phyloP scores from a whole-genome alignment of 2,329 filamentous ascomycete genomes.

The Phialemonium atrogriseum region DNA sequence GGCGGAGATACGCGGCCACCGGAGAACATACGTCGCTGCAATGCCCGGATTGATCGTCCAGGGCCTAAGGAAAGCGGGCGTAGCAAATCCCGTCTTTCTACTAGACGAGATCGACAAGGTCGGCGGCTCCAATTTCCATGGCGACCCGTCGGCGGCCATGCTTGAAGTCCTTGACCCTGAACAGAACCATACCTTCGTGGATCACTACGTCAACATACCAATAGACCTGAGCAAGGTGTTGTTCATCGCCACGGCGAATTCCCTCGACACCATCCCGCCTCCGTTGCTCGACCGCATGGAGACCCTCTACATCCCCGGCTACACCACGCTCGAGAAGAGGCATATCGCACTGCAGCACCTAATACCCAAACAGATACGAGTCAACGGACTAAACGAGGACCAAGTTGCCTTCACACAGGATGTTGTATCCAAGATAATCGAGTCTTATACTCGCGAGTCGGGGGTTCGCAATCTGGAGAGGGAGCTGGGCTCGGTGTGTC shows the following conservation, averaged over 20 bases:
- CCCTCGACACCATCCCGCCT: slow-evolving; percentile 87
- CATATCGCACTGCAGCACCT: slow-evolving; percentile 90
- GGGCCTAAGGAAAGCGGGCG: slow-evolving; percentile 89
- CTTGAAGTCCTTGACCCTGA: slow-evolving; percentile 95
- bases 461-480: slow-evolving; percentile 94
- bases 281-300: slow-evolving; percentile 96
- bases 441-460: slow-evolving; percentile 91
- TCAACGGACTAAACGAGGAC: slow-evolving; percentile 72
- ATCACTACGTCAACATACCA: slow-evolving; percentile 94
- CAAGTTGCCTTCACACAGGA: slow-evolving; percentile 73
- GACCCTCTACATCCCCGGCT: slow-evolving; percentile 85
- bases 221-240: slow-evolving; percentile 94
- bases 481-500: slow-evolving; percentile 89
- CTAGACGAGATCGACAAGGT: slow-evolving; percentile 98
- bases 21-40: slow-evolving; percentile 94
- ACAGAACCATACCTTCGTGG: slow-evolving; percentile 89
- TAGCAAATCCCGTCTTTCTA: slow-evolving; percentile 89
- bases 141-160: slow-evolving; percentile 95
- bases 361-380: slow-evolving; percentile 90
- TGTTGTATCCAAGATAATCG: slow-evolving; percentile 91
- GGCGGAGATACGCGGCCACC: slow-evolving; percentile 90
- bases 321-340: slow-evolving; percentile 93
- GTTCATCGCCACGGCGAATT: slow-evolving; percentile 96
- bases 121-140: slow-evolving; percentile 82
- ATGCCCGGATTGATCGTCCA: slow-evolving; percentile 96